Evolutionary conservation across 2,329 filamentous ascomycete species (phyloP).

Genomic region (Fusarium sp.): DNA sequence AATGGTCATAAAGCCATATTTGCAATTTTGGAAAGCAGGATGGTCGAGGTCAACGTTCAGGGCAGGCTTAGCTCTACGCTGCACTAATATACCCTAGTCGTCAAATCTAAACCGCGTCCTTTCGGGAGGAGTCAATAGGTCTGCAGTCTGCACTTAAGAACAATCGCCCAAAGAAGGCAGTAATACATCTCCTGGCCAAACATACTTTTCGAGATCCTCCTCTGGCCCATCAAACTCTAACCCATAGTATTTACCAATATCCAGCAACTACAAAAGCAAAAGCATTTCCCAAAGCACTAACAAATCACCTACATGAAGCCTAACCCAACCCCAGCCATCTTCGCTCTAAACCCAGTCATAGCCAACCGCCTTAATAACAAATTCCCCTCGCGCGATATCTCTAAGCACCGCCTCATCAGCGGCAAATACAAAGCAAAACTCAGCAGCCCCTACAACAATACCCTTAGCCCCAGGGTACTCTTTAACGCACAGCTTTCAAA

Average conservation of each 20-base stretch:
- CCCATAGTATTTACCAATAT: not conserved
- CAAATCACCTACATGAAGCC: slow-evolving; percentile 16
- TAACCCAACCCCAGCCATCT: slow-evolving; percentile 14
- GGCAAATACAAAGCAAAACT: slow-evolving; percentile 2
- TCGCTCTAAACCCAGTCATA: slow-evolving; percentile 5
- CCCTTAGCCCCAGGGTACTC: not conserved
- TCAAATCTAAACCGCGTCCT: too few relatives aligned
- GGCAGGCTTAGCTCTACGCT: too few relatives aligned
- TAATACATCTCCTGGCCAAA: too few relatives aligned
- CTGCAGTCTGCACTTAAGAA: too few relatives aligned
- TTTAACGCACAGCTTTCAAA: slow-evolving; percentile 5
- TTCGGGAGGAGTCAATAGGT: too few relatives aligned
- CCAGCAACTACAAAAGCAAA: not conserved
- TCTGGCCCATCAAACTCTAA: slow-evolving; percentile 11
- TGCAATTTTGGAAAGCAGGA: too few relatives aligned
- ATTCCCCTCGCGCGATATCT: not conserved
- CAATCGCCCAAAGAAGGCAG: too few relatives aligned
- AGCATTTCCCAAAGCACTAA: slow-evolving; percentile 21
- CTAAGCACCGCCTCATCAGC: slow-evolving; percentile 20
- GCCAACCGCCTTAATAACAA: slow-evolving; percentile 9
- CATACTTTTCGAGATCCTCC: slow-evolving; percentile 7
- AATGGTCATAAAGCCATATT: too few relatives aligned
- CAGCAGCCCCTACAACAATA: not conserved
- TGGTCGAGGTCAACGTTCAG: too few relatives aligned
- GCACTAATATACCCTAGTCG: too few relatives aligned